Evolutionary conservation across 2,329 filamentous ascomycete genomes (phyloP).

Genomic region (Sporothrix protearum): DNA sequence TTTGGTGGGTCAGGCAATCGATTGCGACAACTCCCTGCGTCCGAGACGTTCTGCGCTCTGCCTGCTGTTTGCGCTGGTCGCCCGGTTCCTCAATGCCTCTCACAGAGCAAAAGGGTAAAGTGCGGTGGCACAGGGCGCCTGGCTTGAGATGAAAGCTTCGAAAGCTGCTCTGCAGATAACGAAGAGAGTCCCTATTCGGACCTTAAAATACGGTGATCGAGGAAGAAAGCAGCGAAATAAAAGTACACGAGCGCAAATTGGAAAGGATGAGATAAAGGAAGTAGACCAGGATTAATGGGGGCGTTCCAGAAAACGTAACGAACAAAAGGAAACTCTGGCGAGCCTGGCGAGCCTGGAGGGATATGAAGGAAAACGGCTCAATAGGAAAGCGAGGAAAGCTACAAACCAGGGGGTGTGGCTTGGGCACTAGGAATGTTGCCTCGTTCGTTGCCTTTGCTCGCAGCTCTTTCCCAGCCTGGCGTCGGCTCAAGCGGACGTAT

Average conservation of each 20-base stretch:
- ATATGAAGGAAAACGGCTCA: background rate
- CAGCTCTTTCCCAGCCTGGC: background rate
- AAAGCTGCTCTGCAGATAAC: background rate
- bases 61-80: background rate
- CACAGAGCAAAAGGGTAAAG: background rate
- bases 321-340: background rate
- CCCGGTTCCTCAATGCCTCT: background rate
- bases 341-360: too few species aligned
- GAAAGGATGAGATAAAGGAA: background rate
- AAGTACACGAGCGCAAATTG: background rate
- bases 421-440: slow-evolving; percentile 7
- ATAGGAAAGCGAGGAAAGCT: background rate
- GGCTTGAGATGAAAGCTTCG: background rate
- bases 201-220: background rate
- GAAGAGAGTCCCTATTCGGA: too few species aligned
- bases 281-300: background rate
- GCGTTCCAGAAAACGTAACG: background rate
- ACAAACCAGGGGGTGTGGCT: slow-evolving; percentile 14
- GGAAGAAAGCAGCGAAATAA: background rate
- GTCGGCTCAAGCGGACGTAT: background rate
- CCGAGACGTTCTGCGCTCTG: background rate
- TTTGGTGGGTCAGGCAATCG: background rate
- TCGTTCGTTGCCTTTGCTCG: background rate
- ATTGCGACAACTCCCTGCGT: background rate
- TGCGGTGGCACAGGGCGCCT: slow-evolving; percentile 1